Evolutionary conservation across 169 alveolate genomes (phyloP).

Genomic region (Plasmodium falciparum): DNA sequence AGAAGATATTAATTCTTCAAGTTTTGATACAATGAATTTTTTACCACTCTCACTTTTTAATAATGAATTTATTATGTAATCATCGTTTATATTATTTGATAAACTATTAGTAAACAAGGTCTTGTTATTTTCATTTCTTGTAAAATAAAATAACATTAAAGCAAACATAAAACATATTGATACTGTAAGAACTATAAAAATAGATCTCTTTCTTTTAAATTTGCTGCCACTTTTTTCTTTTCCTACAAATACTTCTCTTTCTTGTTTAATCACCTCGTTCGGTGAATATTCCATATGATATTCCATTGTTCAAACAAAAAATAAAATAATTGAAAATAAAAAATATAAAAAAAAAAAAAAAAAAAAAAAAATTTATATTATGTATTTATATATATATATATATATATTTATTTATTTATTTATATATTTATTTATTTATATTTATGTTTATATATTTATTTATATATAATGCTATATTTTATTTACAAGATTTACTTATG

Average conservation of each 20-base stretch:
- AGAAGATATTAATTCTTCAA: conserved; percentile 7
- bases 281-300: conserved; percentile 34
- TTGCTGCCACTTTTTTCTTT: neutral
- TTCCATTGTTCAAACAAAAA: conserved; percentile 28
- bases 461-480: too few relatives aligned
- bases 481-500: too few relatives aligned
- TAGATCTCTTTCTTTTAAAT: conserved; percentile 4
- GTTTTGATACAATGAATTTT: conserved; percentile 45
- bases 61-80: conserved; percentile 12
- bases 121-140: neutral
- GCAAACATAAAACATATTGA: conserved; percentile 16
- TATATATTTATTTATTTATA: neutral
- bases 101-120: neutral
- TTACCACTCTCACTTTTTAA: conserved; percentile 59
- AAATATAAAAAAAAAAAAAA: neutral
- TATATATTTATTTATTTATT: neutral
- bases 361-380: too few relatives aligned
- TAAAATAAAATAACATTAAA: conserved; percentile 5
- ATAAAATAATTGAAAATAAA: neutral
- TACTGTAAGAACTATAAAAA: neutral
- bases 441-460: neutral
- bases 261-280: conserved; percentile 1
- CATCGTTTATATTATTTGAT: conserved; percentile 13
- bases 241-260: conserved; percentile 38
- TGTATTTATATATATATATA: neutral